phyloP scores from a whole-genome alignment of 345 rosid genomes.

The Citrus sp. region DNA sequence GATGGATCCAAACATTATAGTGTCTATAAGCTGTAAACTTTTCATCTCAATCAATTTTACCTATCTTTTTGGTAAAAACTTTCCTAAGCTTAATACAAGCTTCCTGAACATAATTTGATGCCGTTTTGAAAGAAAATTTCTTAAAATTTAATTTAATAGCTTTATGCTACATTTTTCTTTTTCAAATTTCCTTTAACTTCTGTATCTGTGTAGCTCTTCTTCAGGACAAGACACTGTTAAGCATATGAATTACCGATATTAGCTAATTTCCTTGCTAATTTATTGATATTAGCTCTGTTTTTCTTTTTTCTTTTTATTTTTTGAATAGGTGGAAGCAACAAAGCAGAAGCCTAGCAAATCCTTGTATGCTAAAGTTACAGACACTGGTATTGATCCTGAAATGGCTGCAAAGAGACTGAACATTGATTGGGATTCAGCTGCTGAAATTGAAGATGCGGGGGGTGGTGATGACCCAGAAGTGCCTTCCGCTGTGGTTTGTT shows the following conservation, averaged over 20 bases:
- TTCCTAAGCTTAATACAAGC: not conserved
- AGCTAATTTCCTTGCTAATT: not conserved
- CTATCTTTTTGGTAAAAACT: not conserved
- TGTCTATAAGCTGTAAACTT: not conserved
- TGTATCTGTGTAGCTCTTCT: not conserved
- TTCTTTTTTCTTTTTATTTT: not conserved
- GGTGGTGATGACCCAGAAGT: constrained; percentile 54
- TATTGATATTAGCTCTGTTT: constrained; percentile 11
- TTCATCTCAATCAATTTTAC: not conserved
- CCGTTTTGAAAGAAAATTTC: not conserved
- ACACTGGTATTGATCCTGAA: constrained; percentile 77
- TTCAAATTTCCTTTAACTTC: not conserved
- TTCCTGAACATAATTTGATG: not conserved
- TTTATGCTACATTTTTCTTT: not conserved
- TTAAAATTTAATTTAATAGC: not conserved
- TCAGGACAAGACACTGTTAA: not conserved
- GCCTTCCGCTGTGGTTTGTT: constrained; percentile 70
- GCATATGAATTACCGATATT: not conserved
- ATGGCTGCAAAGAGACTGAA: constrained; percentile 90
- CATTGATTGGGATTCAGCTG: constrained; percentile 93
- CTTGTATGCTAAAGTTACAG: constrained; percentile 75
- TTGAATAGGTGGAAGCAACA: constrained; percentile 52
- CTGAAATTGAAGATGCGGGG: constrained; percentile 69
- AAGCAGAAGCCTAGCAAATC: constrained; percentile 68
- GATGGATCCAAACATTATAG: not conserved